Evolutionary conservation across 306 rosid genomes (phyloP), one percentile per base, ranked within the genome.

Genomic region (Rosa rugosa): DNA sequence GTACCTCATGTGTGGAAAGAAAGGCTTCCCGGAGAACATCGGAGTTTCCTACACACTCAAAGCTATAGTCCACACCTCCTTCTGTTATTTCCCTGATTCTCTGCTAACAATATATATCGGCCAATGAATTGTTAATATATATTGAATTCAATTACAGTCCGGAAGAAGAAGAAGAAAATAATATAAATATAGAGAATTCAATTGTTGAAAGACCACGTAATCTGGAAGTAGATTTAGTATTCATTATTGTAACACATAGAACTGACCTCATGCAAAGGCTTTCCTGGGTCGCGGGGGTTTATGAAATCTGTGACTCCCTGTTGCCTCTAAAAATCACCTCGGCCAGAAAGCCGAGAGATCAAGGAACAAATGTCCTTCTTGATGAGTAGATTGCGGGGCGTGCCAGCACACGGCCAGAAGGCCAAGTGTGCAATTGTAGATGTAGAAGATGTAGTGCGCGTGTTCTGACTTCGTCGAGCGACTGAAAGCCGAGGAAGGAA

Each of bases 11-110:
- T 41, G 88, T 75, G 45, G 91, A 87, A 64, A 87, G 84, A 84
- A 88, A 92, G 44, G 94, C 90, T 71, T 88, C 87, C 41, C 94
- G 82, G 31, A 92, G 85, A 82, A 90, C 83, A 5, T 87, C 85
- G 49, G 73, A 38, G 63, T 86, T 85, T 42, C 97, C 97, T 8
- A 85, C 74, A 78, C 97, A 88, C 75, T 92, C 97, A 78, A 92
- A 92, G 88, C 94, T 88, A 49, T 79, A 88, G 80, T 92, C 77
- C 60, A 88, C 97, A 25, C 97, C 97, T 51, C 94, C 94, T 2
- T 60, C 78, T 0, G 86, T 82, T 65, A 87, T 83, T 67, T 90
- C 89, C 56, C 83, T 83, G n/a, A 92, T 87, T 75, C 13, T 85
- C 97, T 92, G 85, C 36, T 77, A 69, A 67, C 69, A 56, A 76